phyloP scores from a whole-genome alignment of 129 eudicot species.

The Scalesia atractyloides region DNA sequence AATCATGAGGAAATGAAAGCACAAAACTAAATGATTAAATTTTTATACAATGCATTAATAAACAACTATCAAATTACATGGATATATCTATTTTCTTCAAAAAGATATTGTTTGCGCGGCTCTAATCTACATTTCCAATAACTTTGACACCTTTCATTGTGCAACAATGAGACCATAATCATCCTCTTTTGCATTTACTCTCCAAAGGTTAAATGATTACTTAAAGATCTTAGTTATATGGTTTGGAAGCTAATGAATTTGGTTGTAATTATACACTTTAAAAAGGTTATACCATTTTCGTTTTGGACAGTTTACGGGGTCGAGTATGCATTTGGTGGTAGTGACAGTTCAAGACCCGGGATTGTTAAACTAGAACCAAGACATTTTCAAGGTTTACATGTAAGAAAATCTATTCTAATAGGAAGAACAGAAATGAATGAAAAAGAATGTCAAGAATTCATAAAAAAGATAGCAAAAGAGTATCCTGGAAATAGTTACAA shows the following conservation, averaged over 20 bases:
- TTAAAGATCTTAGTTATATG: background rate
- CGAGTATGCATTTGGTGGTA: constrained; percentile 94
- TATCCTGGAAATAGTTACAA: constrained; percentile 78
- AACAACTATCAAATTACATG: background rate
- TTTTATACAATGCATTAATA: constrained; percentile 1
- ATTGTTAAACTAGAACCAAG: constrained; percentile 84
- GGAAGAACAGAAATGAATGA: constrained; percentile 78
- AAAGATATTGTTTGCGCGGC: background rate
- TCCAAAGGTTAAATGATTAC: background rate
- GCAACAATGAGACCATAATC: background rate
- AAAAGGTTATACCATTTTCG: background rate
- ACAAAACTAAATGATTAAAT: background rate
- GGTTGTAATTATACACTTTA: background rate
- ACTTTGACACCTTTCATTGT: background rate
- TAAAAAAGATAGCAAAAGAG: constrained; percentile 66
- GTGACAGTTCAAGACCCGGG: constrained; percentile 74
- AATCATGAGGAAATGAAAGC: background rate
- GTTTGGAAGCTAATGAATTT: background rate
- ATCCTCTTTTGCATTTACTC: too few relatives aligned
- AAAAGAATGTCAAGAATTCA: constrained; percentile 60
- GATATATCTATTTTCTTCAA: background rate
- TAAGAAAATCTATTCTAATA: constrained; percentile 72
- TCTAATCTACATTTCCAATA: background rate
- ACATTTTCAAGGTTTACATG: constrained; percentile 78
- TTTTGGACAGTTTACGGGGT: constrained; percentile 64